phyloP scores from a whole-genome alignment of 768 basidiomycete genomes.

The Leucocoprinus leucothites region DNA sequence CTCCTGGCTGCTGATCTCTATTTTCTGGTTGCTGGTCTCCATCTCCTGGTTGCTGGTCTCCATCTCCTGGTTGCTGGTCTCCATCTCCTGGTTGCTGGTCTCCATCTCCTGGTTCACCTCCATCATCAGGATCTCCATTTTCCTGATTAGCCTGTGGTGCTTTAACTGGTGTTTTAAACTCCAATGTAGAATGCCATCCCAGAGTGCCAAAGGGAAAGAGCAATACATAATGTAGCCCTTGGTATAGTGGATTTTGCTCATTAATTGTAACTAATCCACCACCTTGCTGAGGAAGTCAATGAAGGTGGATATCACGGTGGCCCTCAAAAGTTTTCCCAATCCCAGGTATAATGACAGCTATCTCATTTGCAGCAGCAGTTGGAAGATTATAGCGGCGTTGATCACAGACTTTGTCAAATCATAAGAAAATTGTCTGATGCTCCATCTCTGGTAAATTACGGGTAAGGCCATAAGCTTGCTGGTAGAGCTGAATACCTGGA shows the following conservation, averaged over 20 bases:
- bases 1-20: no score
- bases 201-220: conserved; percentile 37
- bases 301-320: conserved; percentile 18
- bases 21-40: no score
- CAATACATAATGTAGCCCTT: conserved; percentile 38
- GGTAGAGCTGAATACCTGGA: conserved; percentile 9
- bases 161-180: conserved; percentile 31
- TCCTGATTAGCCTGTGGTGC: not conserved
- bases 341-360: conserved; percentile 39
- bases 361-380: conserved; percentile 25
- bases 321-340: conserved; percentile 35
- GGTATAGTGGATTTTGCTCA: conserved; percentile 27
- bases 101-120: not conserved
- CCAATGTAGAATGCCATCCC: conserved; percentile 47
- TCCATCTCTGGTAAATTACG: not conserved
- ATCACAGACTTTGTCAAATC: conserved; percentile 23
- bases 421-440: conserved; percentile 8
- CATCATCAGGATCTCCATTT: not conserved
- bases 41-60: no score
- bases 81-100: not conserved
- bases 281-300: no score
- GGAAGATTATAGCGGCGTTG: conserved; percentile 40
- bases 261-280: conserved; percentile 26
- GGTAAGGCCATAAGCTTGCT: conserved; percentile 15
- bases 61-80: no score